phyloP scores from a whole-genome alignment of 2,329 filamentous ascomycete genomes.

The Aspergillus terreus region DNA sequence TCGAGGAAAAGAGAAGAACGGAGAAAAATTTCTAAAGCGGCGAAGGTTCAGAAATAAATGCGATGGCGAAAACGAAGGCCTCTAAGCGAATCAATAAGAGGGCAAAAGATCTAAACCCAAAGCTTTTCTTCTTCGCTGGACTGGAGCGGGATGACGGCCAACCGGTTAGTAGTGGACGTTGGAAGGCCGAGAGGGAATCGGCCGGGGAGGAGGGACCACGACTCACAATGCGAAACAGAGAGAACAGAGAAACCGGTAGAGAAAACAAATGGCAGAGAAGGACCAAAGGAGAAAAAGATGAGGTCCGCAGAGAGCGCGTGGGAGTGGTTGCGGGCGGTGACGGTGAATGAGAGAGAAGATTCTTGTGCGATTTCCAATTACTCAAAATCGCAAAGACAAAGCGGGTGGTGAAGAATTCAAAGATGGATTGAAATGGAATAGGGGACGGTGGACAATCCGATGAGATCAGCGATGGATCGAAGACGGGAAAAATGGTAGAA shows the following conservation, averaged over 20 bases:
- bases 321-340: neutral
- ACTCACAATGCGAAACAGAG: constrained; percentile 2
- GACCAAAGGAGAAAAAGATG: constrained; percentile 11
- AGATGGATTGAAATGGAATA: constrained; percentile 4
- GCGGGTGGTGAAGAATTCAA: constrained; percentile 1
- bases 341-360: constrained; percentile 18
- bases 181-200: constrained; percentile 9
- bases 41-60: neutral
- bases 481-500: constrained; percentile 7
- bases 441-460: constrained; percentile 1
- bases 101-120: neutral
- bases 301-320: constrained; percentile 13
- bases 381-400: constrained; percentile 17
- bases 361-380: constrained; percentile 26
- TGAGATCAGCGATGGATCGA: constrained; percentile 1
- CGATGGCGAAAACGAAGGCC: neutral
- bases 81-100: neutral
- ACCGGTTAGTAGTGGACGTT: neutral
- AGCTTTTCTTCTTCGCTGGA: constrained; percentile 1
- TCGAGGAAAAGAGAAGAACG: neutral
- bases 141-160: neutral
- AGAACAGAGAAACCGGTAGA: neutral
- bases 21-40: neutral
- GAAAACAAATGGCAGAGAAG: neutral
- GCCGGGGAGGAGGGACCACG: constrained; percentile 5